These are phyloP conservation scores for Mycosphaerella sp. DNA, from an alignment of 2,329 filamentous ascomycete genomes.

Conservation along the genomic window DNA sequence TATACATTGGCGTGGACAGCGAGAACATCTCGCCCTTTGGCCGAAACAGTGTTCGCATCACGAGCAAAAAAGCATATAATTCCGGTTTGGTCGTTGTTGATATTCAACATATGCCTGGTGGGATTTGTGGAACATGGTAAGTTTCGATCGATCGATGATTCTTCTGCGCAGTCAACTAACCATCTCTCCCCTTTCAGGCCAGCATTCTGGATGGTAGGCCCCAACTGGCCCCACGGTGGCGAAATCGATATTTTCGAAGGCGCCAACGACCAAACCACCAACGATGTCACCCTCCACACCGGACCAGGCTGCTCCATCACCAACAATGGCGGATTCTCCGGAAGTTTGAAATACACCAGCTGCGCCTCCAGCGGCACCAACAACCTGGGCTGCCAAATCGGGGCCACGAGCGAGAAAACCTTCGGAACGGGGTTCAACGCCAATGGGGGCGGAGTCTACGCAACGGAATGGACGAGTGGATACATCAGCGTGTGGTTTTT, in stretches of 20 bases:
- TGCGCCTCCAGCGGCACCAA: conserved; percentile 38
- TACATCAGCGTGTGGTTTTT: conserved; percentile 36
- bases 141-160: background rate
- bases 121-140: conserved; percentile 62
- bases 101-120: conserved; percentile 65
- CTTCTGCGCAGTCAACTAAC: no score
- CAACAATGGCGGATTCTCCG: conserved; percentile 62
- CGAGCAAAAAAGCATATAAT: conserved; percentile 57
- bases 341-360: conserved; percentile 44
- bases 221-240: conserved; percentile 39
- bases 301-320: conserved; percentile 30
- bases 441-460: conserved; percentile 43
- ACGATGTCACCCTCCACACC: conserved; percentile 36
- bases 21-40: conserved; percentile 46
- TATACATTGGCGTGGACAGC: conserved; percentile 34
- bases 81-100: conserved; percentile 66
- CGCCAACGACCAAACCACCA: conserved; percentile 32
- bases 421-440: conserved; percentile 35
- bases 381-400: conserved; percentile 35
- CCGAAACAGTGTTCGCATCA: conserved; percentile 64
- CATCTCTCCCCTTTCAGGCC: conserved; percentile 36
- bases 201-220: conserved; percentile 59
- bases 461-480: conserved; percentile 29
- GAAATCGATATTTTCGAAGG: conserved; percentile 40
- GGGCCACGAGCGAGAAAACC: conserved; percentile 43